These are phyloP conservation scores for Teunomyces tritomae DNA, from an alignment of 805 yeast species.

Conservation along the genomic window DNA sequence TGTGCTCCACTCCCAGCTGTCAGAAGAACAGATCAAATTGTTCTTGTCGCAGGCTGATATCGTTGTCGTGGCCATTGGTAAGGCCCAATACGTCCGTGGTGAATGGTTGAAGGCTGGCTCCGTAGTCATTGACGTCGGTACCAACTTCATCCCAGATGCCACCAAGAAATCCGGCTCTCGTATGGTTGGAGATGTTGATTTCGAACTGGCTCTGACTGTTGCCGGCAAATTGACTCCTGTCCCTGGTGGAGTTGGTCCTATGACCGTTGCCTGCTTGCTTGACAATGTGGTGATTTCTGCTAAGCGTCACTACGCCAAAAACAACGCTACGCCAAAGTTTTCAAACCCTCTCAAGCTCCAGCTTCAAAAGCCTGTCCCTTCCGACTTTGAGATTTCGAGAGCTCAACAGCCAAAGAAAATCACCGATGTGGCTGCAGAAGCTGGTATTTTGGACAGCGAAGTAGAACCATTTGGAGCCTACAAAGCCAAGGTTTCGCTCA, in stretches of 20 bases:
- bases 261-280: constrained; percentile 83
- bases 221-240: constrained; percentile 78
- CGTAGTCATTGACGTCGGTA: constrained; percentile 79
- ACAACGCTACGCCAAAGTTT: constrained; percentile 41
- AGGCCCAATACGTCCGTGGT: constrained; percentile 66
- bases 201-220: constrained; percentile 48
- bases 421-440: constrained; percentile 63
- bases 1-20: constrained; percentile 65
- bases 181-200: constrained; percentile 79
- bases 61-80: constrained; percentile 76
- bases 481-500: constrained; percentile 72
- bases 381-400: constrained; percentile 76
- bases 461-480: constrained; percentile 72
- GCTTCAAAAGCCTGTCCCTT: constrained; percentile 68
- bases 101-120: constrained; percentile 71
- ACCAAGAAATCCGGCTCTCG: constrained; percentile 66
- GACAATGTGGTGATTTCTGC: constrained; percentile 73
- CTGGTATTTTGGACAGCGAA: constrained; percentile 65
- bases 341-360: constrained; percentile 57
- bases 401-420: constrained; percentile 72
- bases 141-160: constrained; percentile 67
- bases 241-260: constrained; percentile 91
- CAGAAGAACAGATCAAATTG: constrained; percentile 45
- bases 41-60: constrained; percentile 64
- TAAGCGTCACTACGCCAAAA: constrained; percentile 43